These are phyloP conservation scores for Microascus cirrosus DNA, from an alignment of 2,329 filamentous ascomycete species.

Conservation along the genomic window DNA sequence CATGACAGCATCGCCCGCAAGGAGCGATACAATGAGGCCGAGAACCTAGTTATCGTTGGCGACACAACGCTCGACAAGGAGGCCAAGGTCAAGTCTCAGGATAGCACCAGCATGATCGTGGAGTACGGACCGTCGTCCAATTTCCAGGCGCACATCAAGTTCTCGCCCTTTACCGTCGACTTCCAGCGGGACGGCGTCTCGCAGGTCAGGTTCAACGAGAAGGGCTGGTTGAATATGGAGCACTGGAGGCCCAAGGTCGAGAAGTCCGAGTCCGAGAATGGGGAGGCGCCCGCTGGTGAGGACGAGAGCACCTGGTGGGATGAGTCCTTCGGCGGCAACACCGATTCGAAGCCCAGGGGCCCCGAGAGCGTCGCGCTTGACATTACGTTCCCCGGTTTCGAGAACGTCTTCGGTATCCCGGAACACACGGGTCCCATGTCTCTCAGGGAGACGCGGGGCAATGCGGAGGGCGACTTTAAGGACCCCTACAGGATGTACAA, in stretches of 20 bases:
- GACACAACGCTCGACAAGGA: conserved; percentile 62
- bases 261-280: conserved; percentile 34
- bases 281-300: conserved; percentile 46
- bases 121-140: conserved; percentile 66
- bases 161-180: conserved; percentile 73
- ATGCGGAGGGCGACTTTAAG: conserved; percentile 66
- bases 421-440: conserved; percentile 85
- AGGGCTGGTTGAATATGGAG: conserved; percentile 85
- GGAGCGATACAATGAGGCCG: conserved; percentile 88
- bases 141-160: conserved; percentile 74
- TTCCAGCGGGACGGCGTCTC: conserved; percentile 75
- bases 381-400: conserved; percentile 84
- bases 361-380: conserved; percentile 88
- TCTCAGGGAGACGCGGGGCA: conserved; percentile 76
- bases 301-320: conserved; percentile 98
- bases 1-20: conserved; percentile 78
- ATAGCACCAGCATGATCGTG: conserved; percentile 59
- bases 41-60: conserved; percentile 77
- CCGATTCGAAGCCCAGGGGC: conserved; percentile 87
- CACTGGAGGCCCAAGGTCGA: conserved; percentile 90
- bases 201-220: conserved; percentile 81
- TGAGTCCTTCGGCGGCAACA: conserved; percentile 89
- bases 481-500: conserved; percentile 96
- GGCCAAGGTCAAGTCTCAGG: conserved; percentile 56
- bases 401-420: conserved; percentile 87